These are phyloP conservation scores for Chalciporus sphaerocephalus DNA, from an alignment of 768 basidiomycete species.

Conservation along the genomic window DNA sequence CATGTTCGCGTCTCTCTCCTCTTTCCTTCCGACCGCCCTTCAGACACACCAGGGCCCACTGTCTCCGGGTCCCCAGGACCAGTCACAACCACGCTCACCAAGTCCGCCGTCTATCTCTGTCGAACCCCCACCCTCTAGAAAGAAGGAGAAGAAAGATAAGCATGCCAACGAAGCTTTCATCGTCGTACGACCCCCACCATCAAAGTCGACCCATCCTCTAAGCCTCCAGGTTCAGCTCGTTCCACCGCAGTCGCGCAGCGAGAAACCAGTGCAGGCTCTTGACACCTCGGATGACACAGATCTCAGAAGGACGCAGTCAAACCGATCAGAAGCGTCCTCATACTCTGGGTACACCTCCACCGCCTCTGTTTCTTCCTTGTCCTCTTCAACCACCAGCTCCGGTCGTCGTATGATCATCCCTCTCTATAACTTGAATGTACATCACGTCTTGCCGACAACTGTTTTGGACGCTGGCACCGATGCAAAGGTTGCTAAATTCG, in stretches of 20 bases:
- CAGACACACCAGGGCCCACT: slow-evolving; percentile 28
- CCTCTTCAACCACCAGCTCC: slow-evolving; percentile 41
- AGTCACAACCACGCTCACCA: slow-evolving; percentile 11
- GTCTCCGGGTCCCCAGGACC: slow-evolving; percentile 18
- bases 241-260: slow-evolving; percentile 47
- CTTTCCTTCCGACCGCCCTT: slow-evolving; percentile 47
- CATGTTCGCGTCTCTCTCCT: slow-evolving; percentile 54
- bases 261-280: slow-evolving; percentile 42
- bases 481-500: slow-evolving; percentile 76
- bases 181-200: slow-evolving; percentile 85
- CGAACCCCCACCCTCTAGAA: slow-evolving; percentile 37
- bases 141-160: slow-evolving; percentile 44
- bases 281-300: slow-evolving; percentile 37
- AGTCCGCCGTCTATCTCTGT: slow-evolving; percentile 11
- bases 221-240: slow-evolving; percentile 92
- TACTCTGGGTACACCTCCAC: slow-evolving; percentile 50
- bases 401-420: slow-evolving; percentile 77
- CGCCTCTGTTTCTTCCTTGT: slow-evolving; percentile 38
- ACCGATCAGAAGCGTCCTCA: slow-evolving; percentile 47
- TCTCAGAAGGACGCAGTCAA: slow-evolving; percentile 33
- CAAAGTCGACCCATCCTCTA: slow-evolving; percentile 78
- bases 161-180: slow-evolving; percentile 69
- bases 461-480: slow-evolving; percentile 88
- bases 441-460: slow-evolving; percentile 82
- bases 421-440: slow-evolving; percentile 81